Evolutionary conservation across 192 early-diverging fungal species (phyloP).

Genomic region (Linnemannia hyalina): DNA sequence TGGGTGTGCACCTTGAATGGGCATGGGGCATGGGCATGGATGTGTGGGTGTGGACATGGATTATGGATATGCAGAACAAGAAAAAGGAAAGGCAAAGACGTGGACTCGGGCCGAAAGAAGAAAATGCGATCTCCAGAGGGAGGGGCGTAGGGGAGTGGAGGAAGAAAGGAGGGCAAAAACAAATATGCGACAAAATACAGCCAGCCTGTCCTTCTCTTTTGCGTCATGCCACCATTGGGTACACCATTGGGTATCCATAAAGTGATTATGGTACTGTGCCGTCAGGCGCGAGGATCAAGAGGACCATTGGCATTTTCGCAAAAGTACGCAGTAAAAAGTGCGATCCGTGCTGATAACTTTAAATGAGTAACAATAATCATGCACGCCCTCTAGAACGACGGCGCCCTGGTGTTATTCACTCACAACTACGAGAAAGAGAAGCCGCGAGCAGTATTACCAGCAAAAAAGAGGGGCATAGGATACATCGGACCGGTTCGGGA

Average conservation of each 20-base stretch:
- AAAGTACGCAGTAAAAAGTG: not conserved
- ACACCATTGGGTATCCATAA: not conserved
- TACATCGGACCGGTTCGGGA: not conserved
- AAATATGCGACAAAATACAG: not conserved
- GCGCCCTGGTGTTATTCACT: not conserved
- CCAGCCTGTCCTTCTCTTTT: not conserved
- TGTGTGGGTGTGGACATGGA: not conserved
- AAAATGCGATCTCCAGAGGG: not conserved
- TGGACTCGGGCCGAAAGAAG: not conserved
- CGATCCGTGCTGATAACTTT: too few species aligned
- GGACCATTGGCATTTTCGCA: not conserved
- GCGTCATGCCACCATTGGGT: not conserved
- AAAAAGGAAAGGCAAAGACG: not conserved
- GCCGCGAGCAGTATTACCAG: too few species aligned
- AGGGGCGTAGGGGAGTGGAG: not conserved
- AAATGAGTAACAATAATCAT: too few species aligned
- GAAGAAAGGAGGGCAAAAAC: not conserved
- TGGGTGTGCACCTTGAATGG: not conserved
- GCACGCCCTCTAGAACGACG: not conserved
- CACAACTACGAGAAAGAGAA: not conserved
- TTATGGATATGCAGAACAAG: not conserved
- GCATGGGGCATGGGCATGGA: not conserved
- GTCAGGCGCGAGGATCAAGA: not conserved
- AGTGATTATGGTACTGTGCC: not conserved
- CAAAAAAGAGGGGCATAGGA: too few species aligned